Conservation (phyloP, 2,329 filamentous ascomycete genomes). For the Leptographium procerum region DNA sequence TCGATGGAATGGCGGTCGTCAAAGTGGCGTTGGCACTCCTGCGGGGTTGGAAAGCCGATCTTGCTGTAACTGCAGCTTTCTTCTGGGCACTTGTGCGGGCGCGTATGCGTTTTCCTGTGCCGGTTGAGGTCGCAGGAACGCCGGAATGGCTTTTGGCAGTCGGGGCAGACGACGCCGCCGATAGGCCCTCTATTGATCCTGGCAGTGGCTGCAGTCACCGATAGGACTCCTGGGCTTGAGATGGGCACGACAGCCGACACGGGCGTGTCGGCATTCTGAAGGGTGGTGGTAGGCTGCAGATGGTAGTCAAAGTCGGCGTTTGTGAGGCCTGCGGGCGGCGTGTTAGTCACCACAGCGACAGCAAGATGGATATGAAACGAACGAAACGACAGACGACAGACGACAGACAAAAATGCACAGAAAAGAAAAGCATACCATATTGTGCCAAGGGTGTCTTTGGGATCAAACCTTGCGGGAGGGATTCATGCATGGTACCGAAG, state of each 20-base stretch:
- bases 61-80: slow-evolving; percentile 56
- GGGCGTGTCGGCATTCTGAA: background rate
- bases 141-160: slow-evolving; percentile 18
- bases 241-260: background rate
- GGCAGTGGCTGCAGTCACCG: background rate
- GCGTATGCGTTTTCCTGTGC: slow-evolving; percentile 66
- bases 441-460: background rate
- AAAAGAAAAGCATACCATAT: background rate
- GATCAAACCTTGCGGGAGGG: background rate
- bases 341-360: background rate
- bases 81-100: slow-evolving; percentile 63
- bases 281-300: background rate
- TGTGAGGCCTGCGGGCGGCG: background rate
- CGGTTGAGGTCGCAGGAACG: slow-evolving; percentile 38
- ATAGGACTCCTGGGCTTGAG: background rate
- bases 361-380: background rate
- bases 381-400: background rate
- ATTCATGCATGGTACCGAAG: background rate
- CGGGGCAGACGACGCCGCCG: background rate
- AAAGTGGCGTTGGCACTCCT: slow-evolving; percentile 64
- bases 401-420: background rate
- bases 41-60: slow-evolving; percentile 66
- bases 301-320: background rate
- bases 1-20: slow-evolving; percentile 64
- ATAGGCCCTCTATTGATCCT: background rate